phyloP scores from a whole-genome alignment of 257 asterid genomes.

The Scutellaria minor region DNA sequence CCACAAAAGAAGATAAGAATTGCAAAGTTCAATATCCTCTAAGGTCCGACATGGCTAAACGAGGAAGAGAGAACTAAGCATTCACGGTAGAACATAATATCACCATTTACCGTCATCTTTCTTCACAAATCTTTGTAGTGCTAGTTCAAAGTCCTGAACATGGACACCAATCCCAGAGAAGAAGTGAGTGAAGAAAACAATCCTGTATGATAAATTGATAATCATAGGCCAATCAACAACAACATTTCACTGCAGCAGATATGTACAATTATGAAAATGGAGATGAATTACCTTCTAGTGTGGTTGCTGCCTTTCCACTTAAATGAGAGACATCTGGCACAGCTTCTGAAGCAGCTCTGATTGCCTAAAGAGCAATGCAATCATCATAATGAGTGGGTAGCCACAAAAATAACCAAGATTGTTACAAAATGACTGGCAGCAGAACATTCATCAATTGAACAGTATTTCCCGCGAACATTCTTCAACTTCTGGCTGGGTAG shows the following conservation, averaged over 20 bases:
- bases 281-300: slow-evolving; percentile 65
- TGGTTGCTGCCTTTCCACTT: slow-evolving; percentile 74
- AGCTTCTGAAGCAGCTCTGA: slow-evolving; percentile 80
- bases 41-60: background rate
- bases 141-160: slow-evolving; percentile 71
- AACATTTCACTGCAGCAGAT: slow-evolving; percentile 29
- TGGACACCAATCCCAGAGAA: slow-evolving; percentile 76
- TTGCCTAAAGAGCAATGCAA: slow-evolving; percentile 59
- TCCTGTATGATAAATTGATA: slow-evolving; percentile 52
- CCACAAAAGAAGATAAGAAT: background rate
- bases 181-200: slow-evolving; percentile 80
- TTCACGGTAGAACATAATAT: slow-evolving; percentile 14
- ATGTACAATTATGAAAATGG: slow-evolving; percentile 30
- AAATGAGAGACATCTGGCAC: slow-evolving; percentile 63
- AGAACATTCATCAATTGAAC: slow-evolving; percentile 27
- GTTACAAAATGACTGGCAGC: slow-evolving; percentile 17
- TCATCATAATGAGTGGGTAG: slow-evolving; percentile 32
- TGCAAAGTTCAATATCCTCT: slow-evolving; percentile 15
- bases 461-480: slow-evolving; percentile 34
- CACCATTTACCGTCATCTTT: slow-evolving; percentile 62
- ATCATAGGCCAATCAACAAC: slow-evolving; percentile 34
- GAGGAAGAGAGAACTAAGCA: slow-evolving; percentile 17
- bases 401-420: slow-evolving; percentile 29
- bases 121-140: slow-evolving; percentile 63
- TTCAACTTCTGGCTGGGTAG: slow-evolving; percentile 64